These are phyloP conservation scores for Sanghuangporus baumii DNA, from an alignment of 1,284 basidiomycete species.

Conservation along the genomic window DNA sequence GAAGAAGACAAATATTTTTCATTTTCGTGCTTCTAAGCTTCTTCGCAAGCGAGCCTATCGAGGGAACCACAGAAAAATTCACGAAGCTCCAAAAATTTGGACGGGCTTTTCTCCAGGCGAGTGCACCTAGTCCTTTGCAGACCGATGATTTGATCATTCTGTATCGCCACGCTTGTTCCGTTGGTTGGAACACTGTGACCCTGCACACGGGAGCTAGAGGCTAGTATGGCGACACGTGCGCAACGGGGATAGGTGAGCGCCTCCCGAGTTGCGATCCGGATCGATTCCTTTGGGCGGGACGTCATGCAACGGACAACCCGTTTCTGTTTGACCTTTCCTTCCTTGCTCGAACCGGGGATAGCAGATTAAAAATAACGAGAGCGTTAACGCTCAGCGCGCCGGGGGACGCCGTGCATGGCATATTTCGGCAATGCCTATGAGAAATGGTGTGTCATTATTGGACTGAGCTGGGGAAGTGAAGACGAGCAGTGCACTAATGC, in stretches of 20 bases:
- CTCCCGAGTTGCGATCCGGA: neutral
- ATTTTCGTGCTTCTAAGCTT: neutral
- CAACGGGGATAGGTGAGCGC: neutral
- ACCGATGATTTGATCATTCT: neutral
- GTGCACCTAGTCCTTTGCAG: neutral
- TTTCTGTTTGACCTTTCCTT: neutral
- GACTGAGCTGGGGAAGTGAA: neutral
- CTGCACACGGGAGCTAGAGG: neutral
- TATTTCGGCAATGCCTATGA: neutral
- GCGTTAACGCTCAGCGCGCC: neutral
- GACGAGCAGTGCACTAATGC: neutral
- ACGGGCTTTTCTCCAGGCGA: neutral
- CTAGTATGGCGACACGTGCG: neutral
- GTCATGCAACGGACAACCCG: neutral
- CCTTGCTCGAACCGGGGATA: neutral
- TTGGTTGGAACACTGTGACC: neutral
- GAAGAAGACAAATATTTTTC: neutral
- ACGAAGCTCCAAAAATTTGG: neutral
- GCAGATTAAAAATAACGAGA: neutral
- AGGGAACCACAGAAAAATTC: neutral
- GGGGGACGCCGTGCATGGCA: neutral
- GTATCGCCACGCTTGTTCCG: neutral
- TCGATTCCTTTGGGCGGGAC: neutral
- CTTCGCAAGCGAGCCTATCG: neutral
- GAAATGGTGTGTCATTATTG: neutral